Base-by-base conservation (phyloP, 2,329 filamentous ascomycete species). In the Pseudogymnoascus sp. region DNA sequence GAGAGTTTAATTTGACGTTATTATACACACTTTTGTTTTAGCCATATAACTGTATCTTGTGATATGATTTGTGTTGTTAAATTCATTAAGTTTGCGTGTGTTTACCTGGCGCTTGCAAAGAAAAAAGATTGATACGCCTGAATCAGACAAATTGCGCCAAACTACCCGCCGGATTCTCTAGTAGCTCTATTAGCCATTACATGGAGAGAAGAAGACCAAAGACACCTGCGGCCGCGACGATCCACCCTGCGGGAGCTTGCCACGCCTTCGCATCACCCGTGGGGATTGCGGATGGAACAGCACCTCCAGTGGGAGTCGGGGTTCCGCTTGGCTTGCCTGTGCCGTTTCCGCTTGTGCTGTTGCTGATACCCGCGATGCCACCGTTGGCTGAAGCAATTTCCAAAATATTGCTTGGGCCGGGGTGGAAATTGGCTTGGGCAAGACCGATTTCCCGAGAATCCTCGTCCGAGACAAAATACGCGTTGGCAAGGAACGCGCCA, bases 401-500 rank as follows among this genome's bases (percentile, higher is more conserved):
- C 18, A 45, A 45, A 45, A 45, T 45, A 6, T 45, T 45, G 40
- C 40, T 45, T 45, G 40, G 40, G 10, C 40, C 31, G 5, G 62
- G 72, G 69, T 81, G 79, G 62, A 80, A 69, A 65, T 81, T 82
- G 59, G 82, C 76, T 72, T 80, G 80, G 9, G 80, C 80, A 5
- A 83, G 68, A 63, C 74, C 80, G 61, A 84, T 73, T 72, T 80
- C 72, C 67, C 78, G 68, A 71, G 81, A 77, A 62, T 72, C 73
- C 58, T 82, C 69, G 67, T 84, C 80, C 68, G 82, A 83, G 60
- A 82, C 80, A 60, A 82, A 78, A 68, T 84, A 84, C 1, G 82
- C 82, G 0, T 81, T 84, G 60, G 82, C 78, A 29, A 85, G 71
- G 69, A 85, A 84, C 0, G 80, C 82, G 65, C 83, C 82, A 45